Percentiles rank a stretch among this genome's conserved stretches.
phyloP scores from a whole-genome alignment of 805 yeast genomes.

The Saccharomyces jurei region DNA sequence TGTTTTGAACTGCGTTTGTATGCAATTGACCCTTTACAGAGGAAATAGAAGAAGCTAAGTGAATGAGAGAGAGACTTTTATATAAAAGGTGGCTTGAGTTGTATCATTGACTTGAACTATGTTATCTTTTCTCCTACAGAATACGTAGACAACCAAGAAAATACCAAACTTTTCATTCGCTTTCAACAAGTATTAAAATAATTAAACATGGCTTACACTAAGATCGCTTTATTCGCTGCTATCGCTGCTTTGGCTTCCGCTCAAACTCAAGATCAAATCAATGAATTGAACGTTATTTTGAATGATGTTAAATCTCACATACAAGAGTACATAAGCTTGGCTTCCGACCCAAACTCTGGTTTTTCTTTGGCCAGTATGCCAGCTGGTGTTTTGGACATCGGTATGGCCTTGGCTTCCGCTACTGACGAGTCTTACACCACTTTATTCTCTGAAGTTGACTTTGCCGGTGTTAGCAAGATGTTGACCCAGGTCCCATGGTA shows the following conservation, averaged over 20 bases:
- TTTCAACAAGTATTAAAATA: conserved; percentile 1
- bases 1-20: not conserved
- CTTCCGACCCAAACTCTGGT: conserved; percentile 8
- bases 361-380: conserved; percentile 14
- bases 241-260: conserved; percentile 15
- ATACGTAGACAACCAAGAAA: not conserved
- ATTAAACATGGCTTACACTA: conserved; percentile 8
- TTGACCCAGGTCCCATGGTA: conserved; percentile 32
- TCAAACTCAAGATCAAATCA: conserved; percentile 12
- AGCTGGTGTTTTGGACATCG: conserved; percentile 17
- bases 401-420: conserved; percentile 22
- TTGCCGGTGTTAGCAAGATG: conserved; percentile 20
- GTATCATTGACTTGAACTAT: not conserved
- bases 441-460: conserved; percentile 25
- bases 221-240: conserved; percentile 15
- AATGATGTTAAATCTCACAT: conserved; percentile 16
- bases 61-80: not conserved
- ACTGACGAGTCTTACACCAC: conserved; percentile 31
- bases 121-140: not conserved
- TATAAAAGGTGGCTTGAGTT: not conserved
- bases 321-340: conserved; percentile 11
- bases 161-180: conserved; percentile 8
- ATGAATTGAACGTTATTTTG: conserved; percentile 17
- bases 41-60: not conserved
- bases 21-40: not conserved